Base-by-base conservation (phyloP, 2,329 filamentous ascomycete species). In the Aciculosporium take region DNA sequence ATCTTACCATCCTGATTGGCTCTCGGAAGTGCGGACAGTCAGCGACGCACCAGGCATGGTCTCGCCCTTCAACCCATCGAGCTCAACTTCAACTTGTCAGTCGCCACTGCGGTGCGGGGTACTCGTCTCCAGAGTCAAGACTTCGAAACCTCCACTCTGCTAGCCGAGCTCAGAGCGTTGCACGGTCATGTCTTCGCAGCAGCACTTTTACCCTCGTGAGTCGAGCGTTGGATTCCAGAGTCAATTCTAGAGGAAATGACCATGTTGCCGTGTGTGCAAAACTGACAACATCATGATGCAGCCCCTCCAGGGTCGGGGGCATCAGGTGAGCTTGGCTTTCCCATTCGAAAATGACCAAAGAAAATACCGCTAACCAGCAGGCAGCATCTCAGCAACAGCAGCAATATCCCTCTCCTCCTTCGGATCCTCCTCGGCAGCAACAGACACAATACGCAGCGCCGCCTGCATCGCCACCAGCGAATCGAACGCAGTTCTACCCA, bases 121-220 rank as follows among this genome's bases (percentile, higher is more conserved):
- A 29, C 27, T n/a, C n/a, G n/a, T n/a, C n/a, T n/a, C n/a, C n/a
- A n/a, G n/a, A n/a, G n/a, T n/a, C n/a, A n/a, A n/a, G n/a, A n/a
- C n/a, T n/a, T n/a, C n/a, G n/a, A n/a, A n/a, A n/a, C n/a, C n/a
- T n/a, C n/a, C n/a, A n/a, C n/a, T 21, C 20, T 34, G 13, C 32
- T 21, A 20, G 17, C 13, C 31, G 9, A 21, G 9, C 17, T 7
- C 37, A 23, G 7, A 17, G n/a, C 23, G 9, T 20, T 15, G 15
- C 33, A 18, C 24, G 21, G 45, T 6, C 46, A 68, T 69, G 61
- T 64, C 65, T 44, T 55, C 54, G 40, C 57, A 59, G 32, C 53
- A 57, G 39, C 61, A 64, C 42, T 71, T 64, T 49, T 70, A 69
- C 52, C 67, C 68, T 45, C 68, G 67, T 69, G 55, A 53, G 65